Percentiles rank a stretch among this genome's conserved stretches.
Evolutionary conservation across 306 rosid genomes (phyloP).

Genomic region (Luffa acutangula): DNA sequence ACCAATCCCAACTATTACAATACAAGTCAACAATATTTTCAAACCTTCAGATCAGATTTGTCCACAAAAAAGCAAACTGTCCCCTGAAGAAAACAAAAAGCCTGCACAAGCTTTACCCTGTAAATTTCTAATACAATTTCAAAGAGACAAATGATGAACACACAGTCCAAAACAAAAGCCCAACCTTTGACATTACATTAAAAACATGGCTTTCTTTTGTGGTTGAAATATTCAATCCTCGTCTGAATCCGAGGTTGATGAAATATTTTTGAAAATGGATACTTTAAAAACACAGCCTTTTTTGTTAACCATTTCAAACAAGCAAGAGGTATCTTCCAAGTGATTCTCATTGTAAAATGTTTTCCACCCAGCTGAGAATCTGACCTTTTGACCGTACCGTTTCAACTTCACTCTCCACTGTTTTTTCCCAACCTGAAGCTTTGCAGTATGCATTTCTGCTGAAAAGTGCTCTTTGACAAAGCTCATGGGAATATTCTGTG

Average conservation of each 20-base stretch:
- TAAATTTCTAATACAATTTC: no score
- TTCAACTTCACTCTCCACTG: not conserved
- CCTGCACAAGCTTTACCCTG: no score
- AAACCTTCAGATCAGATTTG: no score
- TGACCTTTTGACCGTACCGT: not conserved
- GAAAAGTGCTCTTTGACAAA: not conserved
- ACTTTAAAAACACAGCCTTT: not conserved
- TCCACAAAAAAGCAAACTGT: no score
- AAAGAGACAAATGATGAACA: no score
- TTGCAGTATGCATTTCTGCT: not conserved
- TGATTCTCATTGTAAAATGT: constrained; percentile 2
- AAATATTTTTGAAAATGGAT: not conserved
- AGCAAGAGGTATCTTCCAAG: not conserved
- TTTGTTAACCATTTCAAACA: not conserved
- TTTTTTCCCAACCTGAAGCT: not conserved
- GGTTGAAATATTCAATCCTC: no score
- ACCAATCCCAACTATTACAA: no score
- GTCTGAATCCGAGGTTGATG: not conserved
- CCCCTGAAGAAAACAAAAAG: no score
- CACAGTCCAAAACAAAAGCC: no score
- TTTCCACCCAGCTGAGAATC: not conserved
- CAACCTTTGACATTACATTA: no score
- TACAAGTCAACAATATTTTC: no score
- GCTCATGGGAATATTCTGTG: constrained; percentile 5
- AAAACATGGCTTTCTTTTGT: no score